Conservation (phyloP, 2,329 filamentous ascomycete species). For the Westerdykella ornata region DNA sequence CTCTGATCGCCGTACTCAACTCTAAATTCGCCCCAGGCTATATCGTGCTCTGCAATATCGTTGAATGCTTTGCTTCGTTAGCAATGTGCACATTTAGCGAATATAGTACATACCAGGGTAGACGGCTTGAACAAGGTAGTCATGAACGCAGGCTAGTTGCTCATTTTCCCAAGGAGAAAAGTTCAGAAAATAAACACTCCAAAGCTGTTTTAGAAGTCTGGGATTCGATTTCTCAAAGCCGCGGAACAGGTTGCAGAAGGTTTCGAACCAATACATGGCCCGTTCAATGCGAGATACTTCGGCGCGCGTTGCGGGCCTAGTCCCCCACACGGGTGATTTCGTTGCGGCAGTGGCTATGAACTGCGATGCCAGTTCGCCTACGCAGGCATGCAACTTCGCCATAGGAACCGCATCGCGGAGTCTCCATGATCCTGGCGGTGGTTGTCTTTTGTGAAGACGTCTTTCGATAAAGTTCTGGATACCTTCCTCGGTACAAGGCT, state of each 20-base stretch:
- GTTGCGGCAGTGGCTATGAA: background rate
- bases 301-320: conserved; percentile 1
- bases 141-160: conserved; percentile 14
- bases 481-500: background rate
- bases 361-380: background rate
- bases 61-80: conserved; percentile 1
- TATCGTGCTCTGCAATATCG: conserved; percentile 1
- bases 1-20: background rate
- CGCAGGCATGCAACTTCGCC: background rate
- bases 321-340: background rate
- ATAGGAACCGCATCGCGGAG: background rate
- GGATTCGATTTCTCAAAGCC: background rate
- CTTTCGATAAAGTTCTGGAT: background rate
- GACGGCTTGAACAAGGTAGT: conserved; percentile 7
- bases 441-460: background rate
- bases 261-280: conserved; percentile 13
- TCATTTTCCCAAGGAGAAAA: conserved; percentile 17
- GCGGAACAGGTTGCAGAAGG: conserved; percentile 13
- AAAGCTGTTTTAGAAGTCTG: background rate
- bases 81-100: background rate
- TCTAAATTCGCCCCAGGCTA: conserved; percentile 1
- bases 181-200: conserved; percentile 6
- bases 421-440: background rate
- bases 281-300: conserved; percentile 9
- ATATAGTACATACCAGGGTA: background rate